Evolutionary conservation across 2,329 filamentous ascomycete genomes (phyloP).

Genomic region (Canariomyces notabilis): DNA sequence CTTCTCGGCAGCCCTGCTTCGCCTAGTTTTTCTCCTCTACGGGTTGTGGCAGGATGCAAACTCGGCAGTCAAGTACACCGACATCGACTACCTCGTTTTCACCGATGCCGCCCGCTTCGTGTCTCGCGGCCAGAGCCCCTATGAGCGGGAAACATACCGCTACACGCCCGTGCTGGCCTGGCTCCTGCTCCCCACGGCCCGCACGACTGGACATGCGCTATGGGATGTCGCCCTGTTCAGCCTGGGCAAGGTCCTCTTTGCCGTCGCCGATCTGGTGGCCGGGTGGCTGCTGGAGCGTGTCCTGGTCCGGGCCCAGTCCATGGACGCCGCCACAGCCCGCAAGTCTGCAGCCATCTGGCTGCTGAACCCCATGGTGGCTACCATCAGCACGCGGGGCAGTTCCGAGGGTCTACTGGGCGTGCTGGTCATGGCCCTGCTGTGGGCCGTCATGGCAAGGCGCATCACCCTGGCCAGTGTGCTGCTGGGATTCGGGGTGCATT

Average conservation of each 20-base stretch:
- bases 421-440: conserved; percentile 75
- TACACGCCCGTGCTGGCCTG: conserved; percentile 94
- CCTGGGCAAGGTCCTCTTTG: conserved; percentile 84
- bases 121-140: conserved; percentile 65
- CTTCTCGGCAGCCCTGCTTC: conserved; percentile 56
- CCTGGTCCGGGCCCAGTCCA: conserved; percentile 38
- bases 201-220: conserved; percentile 30
- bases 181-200: conserved; percentile 77
- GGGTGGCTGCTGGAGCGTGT: conserved; percentile 66
- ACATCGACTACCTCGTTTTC: conserved; percentile 98
- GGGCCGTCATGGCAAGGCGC: conserved; percentile 66
- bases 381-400: conserved; percentile 91
- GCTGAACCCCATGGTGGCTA: conserved; percentile 95
- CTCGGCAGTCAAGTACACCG: conserved; percentile 93
- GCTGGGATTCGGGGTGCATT: conserved; percentile 82
- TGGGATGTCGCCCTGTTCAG: conserved; percentile 57
- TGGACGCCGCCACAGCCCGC: conserved; percentile 53
- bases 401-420: conserved; percentile 87
- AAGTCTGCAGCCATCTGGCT: conserved; percentile 85
- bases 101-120: conserved; percentile 85
- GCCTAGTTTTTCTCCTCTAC: conserved; percentile 72
- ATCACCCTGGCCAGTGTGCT: conserved; percentile 64
- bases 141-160: conserved; percentile 87
- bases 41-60: conserved; percentile 88
- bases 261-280: conserved; percentile 73